A percentile compares a stretch with the other conserved stretches of the same genome.
Evolutionary conservation across 495 filamentous ascomycete species (phyloP).

Genomic region (Alectoria sarmentosa): DNA sequence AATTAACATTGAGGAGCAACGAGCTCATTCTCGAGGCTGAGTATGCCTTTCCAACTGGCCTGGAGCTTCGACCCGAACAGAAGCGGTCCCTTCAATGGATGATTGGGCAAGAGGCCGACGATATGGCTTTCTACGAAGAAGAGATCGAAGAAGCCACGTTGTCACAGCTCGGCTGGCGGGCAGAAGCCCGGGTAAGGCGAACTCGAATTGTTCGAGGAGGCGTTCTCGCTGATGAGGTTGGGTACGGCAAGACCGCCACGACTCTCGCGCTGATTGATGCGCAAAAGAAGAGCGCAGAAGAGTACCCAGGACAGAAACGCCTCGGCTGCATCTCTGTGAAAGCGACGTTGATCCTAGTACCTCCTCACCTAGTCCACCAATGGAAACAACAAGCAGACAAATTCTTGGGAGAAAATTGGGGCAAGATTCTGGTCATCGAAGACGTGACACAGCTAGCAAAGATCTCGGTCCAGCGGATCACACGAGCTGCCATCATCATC

Average conservation of each 20-base stretch:
- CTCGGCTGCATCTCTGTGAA: conserved; percentile 43
- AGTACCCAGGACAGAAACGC: not conserved
- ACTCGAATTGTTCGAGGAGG: conserved; percentile 52
- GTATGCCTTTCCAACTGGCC: conserved; percentile 28
- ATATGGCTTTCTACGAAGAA: conserved; percentile 48
- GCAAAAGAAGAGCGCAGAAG: conserved; percentile 27
- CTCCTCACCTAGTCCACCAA: conserved; percentile 54
- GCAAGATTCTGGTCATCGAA: conserved; percentile 40
- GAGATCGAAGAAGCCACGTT: conserved; percentile 64
- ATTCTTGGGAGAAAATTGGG: conserved; percentile 39
- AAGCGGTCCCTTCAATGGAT: conserved; percentile 60
- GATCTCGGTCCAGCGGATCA: conserved; percentile 35
- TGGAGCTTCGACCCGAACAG: conserved; percentile 46
- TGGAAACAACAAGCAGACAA: conserved; percentile 57
- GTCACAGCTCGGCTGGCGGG: conserved; percentile 51
- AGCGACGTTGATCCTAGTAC: conserved; percentile 66
- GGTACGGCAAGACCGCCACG: conserved; percentile 78
- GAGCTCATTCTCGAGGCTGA: not conserved
- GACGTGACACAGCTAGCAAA: conserved; percentile 30
- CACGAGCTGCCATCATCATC: conserved; percentile 51
- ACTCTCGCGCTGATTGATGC: conserved; percentile 52
- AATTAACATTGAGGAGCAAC: conserved; percentile 32
- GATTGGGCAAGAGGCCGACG: conserved; percentile 48
- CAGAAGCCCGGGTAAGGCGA: conserved; percentile 50
- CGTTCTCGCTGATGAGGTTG: conserved; percentile 68